A percentile compares a stretch with the other conserved stretches of the same genome.
Evolutionary conservation across 1,284 basidiomycete species (phyloP).

Genomic region (Irpex sp.): DNA sequence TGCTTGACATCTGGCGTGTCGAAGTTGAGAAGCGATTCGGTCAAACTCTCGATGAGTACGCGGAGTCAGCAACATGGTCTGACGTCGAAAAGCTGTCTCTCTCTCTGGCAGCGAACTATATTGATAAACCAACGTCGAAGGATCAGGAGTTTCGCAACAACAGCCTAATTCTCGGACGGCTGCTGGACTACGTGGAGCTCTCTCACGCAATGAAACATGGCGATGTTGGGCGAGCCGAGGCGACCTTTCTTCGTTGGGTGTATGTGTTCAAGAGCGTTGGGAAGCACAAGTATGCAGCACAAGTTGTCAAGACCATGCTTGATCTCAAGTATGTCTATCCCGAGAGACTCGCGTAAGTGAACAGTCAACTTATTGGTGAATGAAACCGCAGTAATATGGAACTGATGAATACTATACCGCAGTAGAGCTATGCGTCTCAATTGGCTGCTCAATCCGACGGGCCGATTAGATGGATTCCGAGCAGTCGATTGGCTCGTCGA

Average conservation of each 20-base stretch:
- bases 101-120: conserved; percentile 14
- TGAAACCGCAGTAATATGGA: background rate
- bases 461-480: conserved; percentile 19
- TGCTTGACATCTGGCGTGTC: background rate
- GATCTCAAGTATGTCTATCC: conserved; percentile 15
- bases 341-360: background rate
- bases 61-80: conserved; percentile 18
- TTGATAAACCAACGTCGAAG: conserved; percentile 9
- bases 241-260: conserved; percentile 20
- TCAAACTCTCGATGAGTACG: conserved; percentile 7
- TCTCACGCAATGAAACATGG: conserved; percentile 25
- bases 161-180: conserved; percentile 17
- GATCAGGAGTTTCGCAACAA: conserved; percentile 20
- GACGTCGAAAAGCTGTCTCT: conserved; percentile 16
- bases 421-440: conserved; percentile 23
- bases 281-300: conserved; percentile 27
- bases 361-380: background rate
- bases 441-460: conserved; percentile 25
- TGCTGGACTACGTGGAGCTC: conserved; percentile 24
- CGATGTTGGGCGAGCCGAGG: conserved; percentile 28
- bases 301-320: conserved; percentile 17
- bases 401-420: background rate
- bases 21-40: background rate
- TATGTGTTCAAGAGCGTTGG: conserved; percentile 22
- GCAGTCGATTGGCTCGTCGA: conserved; percentile 27